These are phyloP conservation scores for Xylaria sp. DNA, from an alignment of 2,329 filamentous ascomycete species.

Conservation along the genomic window DNA sequence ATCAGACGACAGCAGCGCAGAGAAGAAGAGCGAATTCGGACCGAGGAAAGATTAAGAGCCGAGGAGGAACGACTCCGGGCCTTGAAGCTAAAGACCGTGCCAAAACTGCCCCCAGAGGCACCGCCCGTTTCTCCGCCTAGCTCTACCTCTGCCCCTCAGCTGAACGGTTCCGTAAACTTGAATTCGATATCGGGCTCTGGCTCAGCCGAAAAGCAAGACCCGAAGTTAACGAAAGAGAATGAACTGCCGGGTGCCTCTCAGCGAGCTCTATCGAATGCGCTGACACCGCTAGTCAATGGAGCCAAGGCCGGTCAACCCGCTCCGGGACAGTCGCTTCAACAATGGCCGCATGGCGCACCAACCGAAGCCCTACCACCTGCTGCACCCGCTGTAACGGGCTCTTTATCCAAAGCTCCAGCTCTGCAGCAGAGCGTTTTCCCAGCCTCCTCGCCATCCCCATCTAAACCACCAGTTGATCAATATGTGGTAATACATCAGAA, in stretches of 20 bases:
- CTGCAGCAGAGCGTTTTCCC: constrained; percentile 29
- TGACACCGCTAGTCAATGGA: constrained; percentile 29
- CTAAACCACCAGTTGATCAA: constrained; percentile 46
- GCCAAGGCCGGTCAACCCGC: constrained; percentile 21
- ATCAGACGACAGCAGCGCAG: constrained; percentile 52
- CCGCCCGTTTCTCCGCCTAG: constrained; percentile 5
- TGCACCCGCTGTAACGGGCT: constrained; percentile 10
- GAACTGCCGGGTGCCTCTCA: background rate
- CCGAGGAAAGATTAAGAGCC: constrained; percentile 52
- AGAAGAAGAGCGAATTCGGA: constrained; percentile 53
- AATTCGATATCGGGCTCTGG: background rate
- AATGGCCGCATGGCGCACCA: background rate
- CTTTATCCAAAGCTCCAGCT: constrained; percentile 12
- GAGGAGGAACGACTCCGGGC: constrained; percentile 56
- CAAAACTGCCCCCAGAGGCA: constrained; percentile 46
- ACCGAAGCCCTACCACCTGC: constrained; percentile 21
- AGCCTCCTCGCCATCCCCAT: constrained; percentile 15
- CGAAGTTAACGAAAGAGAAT: constrained; percentile 28
- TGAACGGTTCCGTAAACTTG: background rate
- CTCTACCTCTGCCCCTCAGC: background rate
- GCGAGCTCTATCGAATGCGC: constrained; percentile 11
- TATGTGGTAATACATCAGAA: constrained; percentile 67
- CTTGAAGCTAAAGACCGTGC: constrained; percentile 52
- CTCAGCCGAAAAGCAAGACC: background rate
- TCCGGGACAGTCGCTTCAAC: background rate